Percentiles rank a stretch among this genome's conserved stretches.
Conservation (phyloP, 73 alveolate species). For the Halteria grandinella region DNA sequence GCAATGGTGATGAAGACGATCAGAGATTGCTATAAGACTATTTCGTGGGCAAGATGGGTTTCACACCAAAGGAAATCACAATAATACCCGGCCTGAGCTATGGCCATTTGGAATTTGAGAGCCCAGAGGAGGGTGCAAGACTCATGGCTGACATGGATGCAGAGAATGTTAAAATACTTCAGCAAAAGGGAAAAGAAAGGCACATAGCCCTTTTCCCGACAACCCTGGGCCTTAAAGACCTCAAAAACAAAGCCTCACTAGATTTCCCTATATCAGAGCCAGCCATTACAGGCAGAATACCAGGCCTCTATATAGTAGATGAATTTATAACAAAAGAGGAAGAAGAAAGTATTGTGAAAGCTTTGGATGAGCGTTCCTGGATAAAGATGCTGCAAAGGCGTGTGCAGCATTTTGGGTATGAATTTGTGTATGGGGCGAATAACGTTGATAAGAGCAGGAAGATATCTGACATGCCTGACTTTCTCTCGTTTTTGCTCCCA, state of each 20-base stretch:
- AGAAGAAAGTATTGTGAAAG: conserved; percentile 61
- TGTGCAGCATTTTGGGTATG: conserved; percentile 90
- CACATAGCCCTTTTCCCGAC: conserved; percentile 8
- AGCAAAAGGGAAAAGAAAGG: conserved; percentile 30
- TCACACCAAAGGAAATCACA: neutral
- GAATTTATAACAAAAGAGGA: conserved; percentile 82
- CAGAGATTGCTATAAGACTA: conserved; percentile 35
- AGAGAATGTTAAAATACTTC: neutral
- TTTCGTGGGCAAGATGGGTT: conserved; percentile 19
- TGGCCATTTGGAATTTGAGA: conserved; percentile 49
- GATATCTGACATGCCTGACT: conserved; percentile 55
- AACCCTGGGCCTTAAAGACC: too few species aligned
- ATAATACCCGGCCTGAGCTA: conserved; percentile 68
- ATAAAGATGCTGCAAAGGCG: conserved; percentile 70
- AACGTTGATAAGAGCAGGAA: conserved; percentile 55
- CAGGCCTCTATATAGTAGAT: conserved; percentile 74
- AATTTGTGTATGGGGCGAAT: conserved; percentile 81
- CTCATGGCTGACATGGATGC: conserved; percentile 29
- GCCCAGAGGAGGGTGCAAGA: neutral
- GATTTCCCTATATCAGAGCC: conserved; percentile 46
- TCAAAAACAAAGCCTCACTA: too few species aligned
- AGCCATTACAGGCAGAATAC: conserved; percentile 41
- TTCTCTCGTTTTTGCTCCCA: conserved; percentile 24
- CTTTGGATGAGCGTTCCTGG: conserved; percentile 76
- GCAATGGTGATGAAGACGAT: conserved; percentile 73